Evolutionary conservation across 176 grass and related monocot genomes (phyloP).

Genomic region (Secale cereale): DNA sequence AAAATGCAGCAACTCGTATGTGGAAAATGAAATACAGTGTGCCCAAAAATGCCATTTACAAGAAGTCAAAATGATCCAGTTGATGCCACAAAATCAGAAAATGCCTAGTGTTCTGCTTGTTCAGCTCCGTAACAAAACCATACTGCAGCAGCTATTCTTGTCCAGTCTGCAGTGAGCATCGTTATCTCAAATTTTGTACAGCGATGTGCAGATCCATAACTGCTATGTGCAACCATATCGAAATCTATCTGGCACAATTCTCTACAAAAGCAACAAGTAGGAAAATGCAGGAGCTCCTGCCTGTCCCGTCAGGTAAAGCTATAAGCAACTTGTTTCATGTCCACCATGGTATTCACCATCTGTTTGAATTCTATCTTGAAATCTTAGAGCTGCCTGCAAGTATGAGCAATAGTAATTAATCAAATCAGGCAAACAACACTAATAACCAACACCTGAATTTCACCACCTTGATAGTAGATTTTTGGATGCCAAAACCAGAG

Average conservation of each 20-base stretch:
- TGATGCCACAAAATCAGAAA: background rate
- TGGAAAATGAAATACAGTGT: background rate
- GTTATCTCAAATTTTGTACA: background rate
- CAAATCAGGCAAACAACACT: background rate
- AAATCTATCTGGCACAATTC: background rate
- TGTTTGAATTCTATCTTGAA: background rate
- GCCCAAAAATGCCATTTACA: background rate
- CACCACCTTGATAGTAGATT: too few species aligned
- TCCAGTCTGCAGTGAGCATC: background rate
- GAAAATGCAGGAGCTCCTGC: background rate
- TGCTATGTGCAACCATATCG: background rate
- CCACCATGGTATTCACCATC: background rate
- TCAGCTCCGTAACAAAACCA: background rate
- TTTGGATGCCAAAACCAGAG: background rate
- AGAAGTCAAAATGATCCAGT: background rate
- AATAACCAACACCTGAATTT: background rate
- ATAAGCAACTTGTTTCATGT: background rate
- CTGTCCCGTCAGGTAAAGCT: background rate
- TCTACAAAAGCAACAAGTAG: background rate
- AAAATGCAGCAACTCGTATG: background rate
- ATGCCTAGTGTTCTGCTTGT: background rate
- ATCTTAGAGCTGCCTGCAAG: background rate
- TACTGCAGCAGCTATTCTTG: background rate
- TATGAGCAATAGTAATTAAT: background rate
- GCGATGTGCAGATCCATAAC: background rate